phyloP scores from a whole-genome alignment of 495 filamentous ascomycete species.

The Cercophora samala region DNA sequence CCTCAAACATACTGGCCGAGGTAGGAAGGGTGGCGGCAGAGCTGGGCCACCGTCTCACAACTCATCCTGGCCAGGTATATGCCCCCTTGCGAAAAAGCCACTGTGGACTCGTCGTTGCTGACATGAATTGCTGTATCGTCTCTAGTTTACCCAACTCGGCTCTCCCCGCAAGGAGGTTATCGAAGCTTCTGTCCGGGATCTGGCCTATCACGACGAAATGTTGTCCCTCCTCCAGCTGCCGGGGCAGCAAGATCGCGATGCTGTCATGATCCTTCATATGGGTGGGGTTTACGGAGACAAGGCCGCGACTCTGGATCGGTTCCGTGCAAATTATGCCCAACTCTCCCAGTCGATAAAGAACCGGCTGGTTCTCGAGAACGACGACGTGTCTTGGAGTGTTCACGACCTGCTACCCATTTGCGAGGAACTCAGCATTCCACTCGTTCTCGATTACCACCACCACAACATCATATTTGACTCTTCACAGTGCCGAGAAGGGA shows the following conservation, averaged over 20 bases:
- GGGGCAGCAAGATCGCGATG: constrained; percentile 77
- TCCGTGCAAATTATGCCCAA: constrained; percentile 69
- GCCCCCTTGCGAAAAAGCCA: background rate
- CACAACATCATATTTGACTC: constrained; percentile 89
- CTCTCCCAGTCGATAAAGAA: constrained; percentile 66
- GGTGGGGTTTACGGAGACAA: constrained; percentile 92
- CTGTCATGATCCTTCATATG: constrained; percentile 94
- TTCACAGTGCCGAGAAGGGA: constrained; percentile 74
- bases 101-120: background rate
- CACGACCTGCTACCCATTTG: constrained; percentile 90
- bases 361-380: constrained; percentile 87
- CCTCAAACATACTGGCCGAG: constrained; percentile 70
- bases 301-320: constrained; percentile 72
- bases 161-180: constrained; percentile 75
- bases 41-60: constrained; percentile 81
- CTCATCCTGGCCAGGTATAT: constrained; percentile 76
- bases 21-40: constrained; percentile 74
- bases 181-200: constrained; percentile 69
- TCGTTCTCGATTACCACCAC: constrained; percentile 93
- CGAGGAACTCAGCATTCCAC: constrained; percentile 86
- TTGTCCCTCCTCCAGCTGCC: constrained; percentile 74
- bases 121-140: background rate
- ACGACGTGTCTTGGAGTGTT: constrained; percentile 84
- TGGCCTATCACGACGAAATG: constrained; percentile 88
- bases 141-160: constrained; percentile 79